A percentile compares a stretch with the other conserved stretches of the same genome.
phyloP scores from a whole-genome alignment of 345 rosid species.

The Hibiscus trionum region DNA sequence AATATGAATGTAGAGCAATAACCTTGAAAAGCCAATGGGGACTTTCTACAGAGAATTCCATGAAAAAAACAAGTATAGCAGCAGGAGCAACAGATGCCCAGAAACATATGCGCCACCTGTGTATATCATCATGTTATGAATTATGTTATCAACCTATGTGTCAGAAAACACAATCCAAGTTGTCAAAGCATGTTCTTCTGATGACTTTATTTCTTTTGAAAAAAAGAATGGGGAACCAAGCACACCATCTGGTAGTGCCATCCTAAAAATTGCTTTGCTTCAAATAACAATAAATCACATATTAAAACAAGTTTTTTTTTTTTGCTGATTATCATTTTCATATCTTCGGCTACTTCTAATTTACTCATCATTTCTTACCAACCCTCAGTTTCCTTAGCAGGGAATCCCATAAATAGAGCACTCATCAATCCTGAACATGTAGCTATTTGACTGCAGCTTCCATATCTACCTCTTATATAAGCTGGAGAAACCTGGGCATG shows the following conservation, averaged over 20 bases:
- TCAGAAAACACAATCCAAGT: slow-evolving; percentile 32
- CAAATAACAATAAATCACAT: too few relatives aligned
- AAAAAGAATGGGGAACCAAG: too few relatives aligned
- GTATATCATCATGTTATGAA: slow-evolving; percentile 1
- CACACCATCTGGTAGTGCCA: too few relatives aligned
- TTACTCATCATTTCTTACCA: slow-evolving; percentile 50
- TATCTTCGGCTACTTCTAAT: not conserved
- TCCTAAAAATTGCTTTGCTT: too few relatives aligned
- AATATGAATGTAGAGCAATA: slow-evolving; percentile 10
- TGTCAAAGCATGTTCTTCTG: too few relatives aligned
- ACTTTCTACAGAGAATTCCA: slow-evolving; percentile 83
- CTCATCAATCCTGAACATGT: slow-evolving; percentile 78
- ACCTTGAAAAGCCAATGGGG: slow-evolving; percentile 99
- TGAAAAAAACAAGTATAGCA: slow-evolving; percentile 50
- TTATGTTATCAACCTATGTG: slow-evolving; percentile 25
- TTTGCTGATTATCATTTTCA: not conserved
- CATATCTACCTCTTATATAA: slow-evolving; percentile 82
- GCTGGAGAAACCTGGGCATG: slow-evolving; percentile 71
- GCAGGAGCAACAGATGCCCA: slow-evolving; percentile 74
- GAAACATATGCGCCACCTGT: slow-evolving; percentile 95
- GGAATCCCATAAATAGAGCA: slow-evolving; percentile 63
- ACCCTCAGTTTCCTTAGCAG: slow-evolving; percentile 59
- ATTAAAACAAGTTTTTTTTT: not conserved
- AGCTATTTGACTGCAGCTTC: slow-evolving; percentile 82
- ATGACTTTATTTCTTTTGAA: too few relatives aligned